Evolutionary conservation across 345 rosid genomes (phyloP).

Genomic region (Arabidopsis arenosa): DNA sequence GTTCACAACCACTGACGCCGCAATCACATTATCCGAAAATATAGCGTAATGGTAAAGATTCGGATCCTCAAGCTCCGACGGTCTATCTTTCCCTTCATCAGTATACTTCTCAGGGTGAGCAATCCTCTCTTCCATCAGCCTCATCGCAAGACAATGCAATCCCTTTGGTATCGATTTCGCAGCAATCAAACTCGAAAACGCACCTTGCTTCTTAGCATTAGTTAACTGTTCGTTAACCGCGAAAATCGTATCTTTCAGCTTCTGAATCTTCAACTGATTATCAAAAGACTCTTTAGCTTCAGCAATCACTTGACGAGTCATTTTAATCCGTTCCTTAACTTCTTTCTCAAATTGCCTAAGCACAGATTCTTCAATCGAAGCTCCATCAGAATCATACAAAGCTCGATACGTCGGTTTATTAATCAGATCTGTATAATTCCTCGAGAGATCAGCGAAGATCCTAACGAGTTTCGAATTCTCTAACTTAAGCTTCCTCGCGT

Average conservation of each 20-base stretch:
- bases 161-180: constrained; percentile 96
- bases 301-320: constrained; percentile 82
- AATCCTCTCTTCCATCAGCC: constrained; percentile 95
- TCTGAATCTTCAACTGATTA: constrained; percentile 95
- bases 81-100: constrained; percentile 72
- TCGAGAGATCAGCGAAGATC: constrained; percentile 83
- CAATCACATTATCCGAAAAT: constrained; percentile 90
- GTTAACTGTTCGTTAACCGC: constrained; percentile 88
- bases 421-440: constrained; percentile 82
- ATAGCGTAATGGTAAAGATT: constrained; percentile 89
- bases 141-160: constrained; percentile 92
- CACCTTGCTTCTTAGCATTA: constrained; percentile 95
- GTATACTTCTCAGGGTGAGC: constrained; percentile 81
- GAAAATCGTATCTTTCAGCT: constrained; percentile 87
- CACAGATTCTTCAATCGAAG: constrained; percentile 65
- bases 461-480: constrained; percentile 90
- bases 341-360: constrained; percentile 90
- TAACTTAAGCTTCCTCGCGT: constrained; percentile 93
- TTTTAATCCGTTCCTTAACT: constrained; percentile 89
- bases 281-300: constrained; percentile 96
- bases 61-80: constrained; percentile 79
- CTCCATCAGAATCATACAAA: constrained; percentile 67
- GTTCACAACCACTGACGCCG: constrained; percentile 95
- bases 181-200: constrained; percentile 91
- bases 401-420: constrained; percentile 68